Evolutionary conservation across 1,284 basidiomycete species (phyloP).

Genomic region (Microstroma glucosiphilum): DNA sequence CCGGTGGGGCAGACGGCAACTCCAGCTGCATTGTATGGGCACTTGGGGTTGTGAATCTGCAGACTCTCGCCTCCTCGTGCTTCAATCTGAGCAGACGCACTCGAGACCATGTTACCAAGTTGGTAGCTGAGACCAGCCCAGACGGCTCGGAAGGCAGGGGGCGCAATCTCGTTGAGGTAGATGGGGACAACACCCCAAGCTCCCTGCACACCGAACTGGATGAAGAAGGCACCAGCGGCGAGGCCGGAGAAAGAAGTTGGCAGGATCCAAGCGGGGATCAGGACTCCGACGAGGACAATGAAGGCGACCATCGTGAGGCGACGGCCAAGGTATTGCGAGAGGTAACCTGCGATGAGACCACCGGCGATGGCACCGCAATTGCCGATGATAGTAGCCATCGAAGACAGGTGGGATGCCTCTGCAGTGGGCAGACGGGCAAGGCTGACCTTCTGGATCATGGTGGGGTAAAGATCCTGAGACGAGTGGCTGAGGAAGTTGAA

Average conservation of each 20-base stretch:
- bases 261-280: slow-evolving; percentile 52
- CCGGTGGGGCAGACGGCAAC: neutral
- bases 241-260: slow-evolving; percentile 50
- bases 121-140: slow-evolving; percentile 91
- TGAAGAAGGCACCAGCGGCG: slow-evolving; percentile 55
- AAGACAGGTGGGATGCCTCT: slow-evolving; percentile 58
- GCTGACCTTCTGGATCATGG: slow-evolving; percentile 40
- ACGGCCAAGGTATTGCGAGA: slow-evolving; percentile 79
- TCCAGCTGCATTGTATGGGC: slow-evolving; percentile 16
- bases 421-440: slow-evolving; percentile 17
- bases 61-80: slow-evolving; percentile 59
- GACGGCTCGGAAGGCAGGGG: slow-evolving; percentile 84
- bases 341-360: slow-evolving; percentile 68
- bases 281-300: slow-evolving; percentile 29
- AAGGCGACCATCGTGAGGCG: slow-evolving; percentile 74
- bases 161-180: slow-evolving; percentile 80
- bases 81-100: slow-evolving; percentile 85
- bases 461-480: slow-evolving; percentile 44
- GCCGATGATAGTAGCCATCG: slow-evolving; percentile 82
- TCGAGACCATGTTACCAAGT: slow-evolving; percentile 67
- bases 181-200: slow-evolving; percentile 66
- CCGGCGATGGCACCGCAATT: slow-evolving; percentile 73
- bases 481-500: slow-evolving; percentile 78
- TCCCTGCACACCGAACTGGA: slow-evolving; percentile 52
- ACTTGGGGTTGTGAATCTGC: slow-evolving; percentile 30